Base-by-base conservation (phyloP, 345 rosid species). In the Crucihimalaya himalaica region DNA sequence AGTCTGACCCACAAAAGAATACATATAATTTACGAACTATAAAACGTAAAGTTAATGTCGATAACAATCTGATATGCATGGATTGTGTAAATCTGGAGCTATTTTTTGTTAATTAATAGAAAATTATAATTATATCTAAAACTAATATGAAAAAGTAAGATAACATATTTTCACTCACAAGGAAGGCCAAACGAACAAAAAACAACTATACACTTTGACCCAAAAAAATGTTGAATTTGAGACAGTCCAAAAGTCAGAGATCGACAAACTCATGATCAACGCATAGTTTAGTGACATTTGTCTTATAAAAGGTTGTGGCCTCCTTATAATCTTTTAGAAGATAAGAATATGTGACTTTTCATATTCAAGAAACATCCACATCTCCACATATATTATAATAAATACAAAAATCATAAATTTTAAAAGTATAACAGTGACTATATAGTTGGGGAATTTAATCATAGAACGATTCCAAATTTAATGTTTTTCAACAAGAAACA, bases 301-400 rank as follows among this genome's bases (percentile, higher is more conserved):
- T 69, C 65, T 53, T 62, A 54, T 69, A 40, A 54, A 35, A 68
- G 16, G 56, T 15, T 34, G 70, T 68, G 70, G 42, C 16, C 23
- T 75, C 74, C 47, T 47, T 45, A 52, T 40, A 69, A 69, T 76
- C 75, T 25, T 46, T 54, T 62, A 43, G 27, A 75, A 27, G 70
- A 76, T 63, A 76, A 76, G 75, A 69, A 76, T 52, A 69, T 54
- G 52, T 53, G 65, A 69, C 79, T 69, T 62, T 76, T 54, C 64
- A 25, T 23, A 76, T 23, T 32, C 34, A 76, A 53, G 57, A 53
- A 62, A 62, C 64, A 35, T 75, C 50, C 6, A 68, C 68, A 68
- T 75, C 79, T 67, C 31, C 34, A 21, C 68, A 34, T 53, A 62
- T 59, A 34, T 19, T 51, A 8, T 53, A 42, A 54, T 34, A 75